Evolutionary conservation across 2,329 filamentous ascomycete species (phyloP).

Genomic region (Colletotrichum zoysiae): DNA sequence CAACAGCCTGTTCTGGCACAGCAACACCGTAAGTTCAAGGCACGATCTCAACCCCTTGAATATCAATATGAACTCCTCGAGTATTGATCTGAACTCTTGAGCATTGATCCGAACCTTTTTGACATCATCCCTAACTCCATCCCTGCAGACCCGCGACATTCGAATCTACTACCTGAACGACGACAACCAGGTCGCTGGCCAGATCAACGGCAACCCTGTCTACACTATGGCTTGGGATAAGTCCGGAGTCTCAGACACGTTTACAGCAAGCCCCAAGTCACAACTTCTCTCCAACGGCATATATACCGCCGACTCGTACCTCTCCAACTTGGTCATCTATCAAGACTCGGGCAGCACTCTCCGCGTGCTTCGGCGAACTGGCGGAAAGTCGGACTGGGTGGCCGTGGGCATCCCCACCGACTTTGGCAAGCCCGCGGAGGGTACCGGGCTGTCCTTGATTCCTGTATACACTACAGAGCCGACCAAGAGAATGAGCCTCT

Average conservation of each 20-base stretch:
- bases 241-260: constrained; percentile 32
- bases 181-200: constrained; percentile 32
- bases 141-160: constrained; percentile 20
- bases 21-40: constrained; percentile 10
- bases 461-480: constrained; percentile 26
- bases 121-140: background rate
- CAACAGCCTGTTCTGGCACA: constrained; percentile 39
- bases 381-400: constrained; percentile 29
- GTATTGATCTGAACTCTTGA: too few relatives aligned
- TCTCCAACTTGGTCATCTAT: constrained; percentile 35
- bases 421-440: constrained; percentile 22
- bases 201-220: constrained; percentile 24
- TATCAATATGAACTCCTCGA: too few relatives aligned
- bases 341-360: constrained; percentile 31
- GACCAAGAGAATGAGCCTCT: constrained; percentile 28
- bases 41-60: too few relatives aligned
- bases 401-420: constrained; percentile 25
- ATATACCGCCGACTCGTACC: constrained; percentile 29
- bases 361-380: constrained; percentile 25
- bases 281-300: constrained; percentile 36
- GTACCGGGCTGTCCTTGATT: constrained; percentile 31
- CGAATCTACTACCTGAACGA: constrained; percentile 38
- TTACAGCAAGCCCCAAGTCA: constrained; percentile 23
- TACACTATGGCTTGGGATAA: constrained; percentile 30
- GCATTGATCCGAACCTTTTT: too few relatives aligned